Evolutionary conservation across 2,329 filamentous ascomycete genomes (phyloP), one percentile per base, ranked within the genome.

Genomic region (Colletotrichum sp.): DNA sequence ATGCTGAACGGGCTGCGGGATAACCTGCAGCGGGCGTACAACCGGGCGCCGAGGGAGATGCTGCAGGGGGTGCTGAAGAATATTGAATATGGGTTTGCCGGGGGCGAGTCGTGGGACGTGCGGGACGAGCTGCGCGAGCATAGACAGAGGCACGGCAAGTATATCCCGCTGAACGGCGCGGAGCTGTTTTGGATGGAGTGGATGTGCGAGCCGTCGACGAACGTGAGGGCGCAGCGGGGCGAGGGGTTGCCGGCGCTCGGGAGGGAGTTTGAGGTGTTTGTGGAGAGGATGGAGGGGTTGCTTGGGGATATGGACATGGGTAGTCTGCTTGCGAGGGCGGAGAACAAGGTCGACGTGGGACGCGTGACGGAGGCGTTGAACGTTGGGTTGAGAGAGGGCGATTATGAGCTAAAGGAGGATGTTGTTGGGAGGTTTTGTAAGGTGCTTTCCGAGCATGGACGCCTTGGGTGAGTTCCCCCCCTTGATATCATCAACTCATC

Each of bases 181-280:
- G 75, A 77, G 34, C 62, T 76, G 34, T 34, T 66, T 13, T 78
- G 77, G 77, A 38, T 77, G 6, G 18, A 48, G 13, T 76, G 72
- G 21, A 34, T 78, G 38, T 71, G 60, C 36, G 69, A 62, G 8
- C 72, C 75, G 26, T 78, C 77, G 24, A 79, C 81, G 24, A 79
- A 78, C 21, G 77, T 80, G 55, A 68, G 73, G 26, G 66, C 48
- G n/a, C 80, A 81, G 77, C 67, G 79, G 28, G 36, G 60, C 56
- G 55, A 55, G 52, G 70, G 75, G 18, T 64, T 78, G 67, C 70
- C 75, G 10, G 15, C 69, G 13, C 26, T 71, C 5, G 67, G 64
- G 15, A 21, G 52, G 34, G 26, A 48, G 18, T 84, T 82, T 70
- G 78, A 78, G 16, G 78, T 81, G 24, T 86, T 86, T 75, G 80